These are phyloP conservation scores for Aureobasidium sp. DNA, from an alignment of 2,329 filamentous ascomycete genomes.

Conservation along the genomic window DNA sequence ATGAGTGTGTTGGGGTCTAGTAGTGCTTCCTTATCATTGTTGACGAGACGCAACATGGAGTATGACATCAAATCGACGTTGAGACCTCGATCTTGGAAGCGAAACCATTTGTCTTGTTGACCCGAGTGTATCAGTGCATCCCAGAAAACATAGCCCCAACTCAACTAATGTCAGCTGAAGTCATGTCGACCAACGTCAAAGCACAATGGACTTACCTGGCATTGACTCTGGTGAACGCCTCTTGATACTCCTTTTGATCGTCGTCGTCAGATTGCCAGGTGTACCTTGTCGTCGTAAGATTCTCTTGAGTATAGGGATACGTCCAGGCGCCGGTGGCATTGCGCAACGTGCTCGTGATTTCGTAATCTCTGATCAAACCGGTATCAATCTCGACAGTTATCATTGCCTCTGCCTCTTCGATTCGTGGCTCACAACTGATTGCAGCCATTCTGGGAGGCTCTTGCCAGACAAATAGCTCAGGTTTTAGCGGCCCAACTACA, in stretches of 20 bases:
- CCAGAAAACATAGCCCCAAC: neutral
- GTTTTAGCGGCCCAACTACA: neutral
- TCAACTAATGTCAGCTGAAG: neutral
- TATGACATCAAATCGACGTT: conserved; percentile 8
- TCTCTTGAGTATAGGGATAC: neutral
- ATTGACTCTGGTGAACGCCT: neutral
- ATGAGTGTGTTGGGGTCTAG: neutral
- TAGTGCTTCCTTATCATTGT: neutral
- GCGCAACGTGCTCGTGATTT: neutral
- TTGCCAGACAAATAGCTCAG: neutral
- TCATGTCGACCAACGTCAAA: neutral
- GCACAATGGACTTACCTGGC: neutral
- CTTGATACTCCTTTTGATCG: neutral
- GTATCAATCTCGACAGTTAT: neutral
- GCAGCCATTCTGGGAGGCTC: neutral
- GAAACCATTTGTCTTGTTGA: neutral
- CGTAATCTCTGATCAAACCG: neutral
- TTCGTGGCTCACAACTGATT: neutral
- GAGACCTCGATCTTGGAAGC: neutral
- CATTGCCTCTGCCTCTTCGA: neutral
- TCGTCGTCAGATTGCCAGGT: neutral
- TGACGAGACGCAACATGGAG: neutral
- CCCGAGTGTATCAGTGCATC: neutral
- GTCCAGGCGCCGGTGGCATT: neutral
- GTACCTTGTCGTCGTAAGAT: neutral